Percentiles rank a stretch among this genome's conserved stretches.
Conservation (phyloP, 2,329 filamentous ascomycete species). For the Mollisiaceae sp. region DNA sequence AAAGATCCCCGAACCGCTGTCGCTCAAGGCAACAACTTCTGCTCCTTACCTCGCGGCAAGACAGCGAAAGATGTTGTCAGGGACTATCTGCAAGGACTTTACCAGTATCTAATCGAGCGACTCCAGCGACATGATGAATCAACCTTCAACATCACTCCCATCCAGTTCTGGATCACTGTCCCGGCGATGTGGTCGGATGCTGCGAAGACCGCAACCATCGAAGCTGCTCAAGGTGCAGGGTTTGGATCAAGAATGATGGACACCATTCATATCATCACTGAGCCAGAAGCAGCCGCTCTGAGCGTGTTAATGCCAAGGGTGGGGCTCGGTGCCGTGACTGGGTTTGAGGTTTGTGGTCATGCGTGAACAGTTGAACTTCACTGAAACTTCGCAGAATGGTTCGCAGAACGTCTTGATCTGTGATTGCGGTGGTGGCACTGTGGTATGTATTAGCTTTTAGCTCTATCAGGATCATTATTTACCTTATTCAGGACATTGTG, state of each 20-base stretch:
- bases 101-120: slow-evolving; percentile 10
- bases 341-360: not conserved
- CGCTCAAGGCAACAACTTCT: not conserved
- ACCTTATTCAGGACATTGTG: slow-evolving; percentile 25
- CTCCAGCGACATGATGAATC: slow-evolving; percentile 6
- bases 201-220: slow-evolving; percentile 13
- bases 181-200: slow-evolving; percentile 22
- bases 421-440: slow-evolving; percentile 42
- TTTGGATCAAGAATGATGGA: slow-evolving; percentile 15
- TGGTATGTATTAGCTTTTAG: slow-evolving; percentile 22
- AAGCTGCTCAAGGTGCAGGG: slow-evolving; percentile 15
- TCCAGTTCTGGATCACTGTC: slow-evolving; percentile 20
- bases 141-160: slow-evolving; percentile 11
- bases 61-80: slow-evolving; percentile 12
- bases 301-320: not conserved
- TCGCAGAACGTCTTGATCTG: slow-evolving; percentile 32
- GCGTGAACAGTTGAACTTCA: not conserved
- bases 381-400: not conserved
- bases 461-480: too few species aligned
- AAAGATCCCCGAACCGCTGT: not conserved
- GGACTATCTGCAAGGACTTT: slow-evolving; percentile 10
- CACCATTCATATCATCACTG: slow-evolving; percentile 12
- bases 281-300: slow-evolving; percentile 20
- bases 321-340: not conserved
- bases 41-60: not conserved